Base-by-base conservation (phyloP, 208 protist species). In the Porcisia hertigi region DNA sequence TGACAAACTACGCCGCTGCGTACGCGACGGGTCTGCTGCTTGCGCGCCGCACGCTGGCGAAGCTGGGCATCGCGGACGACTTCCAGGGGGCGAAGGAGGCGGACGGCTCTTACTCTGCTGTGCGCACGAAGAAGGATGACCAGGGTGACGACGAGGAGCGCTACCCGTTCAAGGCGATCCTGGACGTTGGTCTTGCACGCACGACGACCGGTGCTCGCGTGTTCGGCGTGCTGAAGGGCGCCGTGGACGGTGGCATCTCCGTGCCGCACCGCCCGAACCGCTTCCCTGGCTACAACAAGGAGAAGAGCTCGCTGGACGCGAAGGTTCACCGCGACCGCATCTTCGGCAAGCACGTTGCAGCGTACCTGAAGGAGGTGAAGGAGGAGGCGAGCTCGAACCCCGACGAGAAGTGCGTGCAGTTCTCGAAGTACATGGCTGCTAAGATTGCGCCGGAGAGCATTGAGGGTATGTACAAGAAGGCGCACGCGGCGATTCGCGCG, bases 1-100 rank as follows among this genome's bases (percentile, higher is more conserved):
- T 99, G 66, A 99, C 98, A 71, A 99, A 99, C 97, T 99, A 99
- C 89, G 91, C 99, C 20, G 97, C 99, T 39, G 89, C 89, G 80
- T 99, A 99, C 88, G 90, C 91, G 73, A 99, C 98, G 49, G 99
- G 99, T 70, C 96, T 99, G 36, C 95, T 99, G 52, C 74, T 98
- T 8, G 99, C 98, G 36, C 98, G 99, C 87, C 95, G 99, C 79
- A 83, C 99, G 49, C 94, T 99, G 45, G 85, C 78, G 25, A 99
- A 99, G 90, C 75, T 99, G 57, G 80, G 86, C 60, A 91, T 99
- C 34, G 98, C 90, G 49, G 85, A 98, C 58, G 85, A 92, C 65
- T 99, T 99, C 89, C 79, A 90, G 77, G 99, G 99, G 74, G 80
- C 89, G 67, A 91, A 94, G 75, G 95, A 99, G 75, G 89, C 86